These are phyloP conservation scores for Dictyostelium brefeldianum DNA, from an alignment of 78 protist genomes.

Conservation along the genomic window DNA sequence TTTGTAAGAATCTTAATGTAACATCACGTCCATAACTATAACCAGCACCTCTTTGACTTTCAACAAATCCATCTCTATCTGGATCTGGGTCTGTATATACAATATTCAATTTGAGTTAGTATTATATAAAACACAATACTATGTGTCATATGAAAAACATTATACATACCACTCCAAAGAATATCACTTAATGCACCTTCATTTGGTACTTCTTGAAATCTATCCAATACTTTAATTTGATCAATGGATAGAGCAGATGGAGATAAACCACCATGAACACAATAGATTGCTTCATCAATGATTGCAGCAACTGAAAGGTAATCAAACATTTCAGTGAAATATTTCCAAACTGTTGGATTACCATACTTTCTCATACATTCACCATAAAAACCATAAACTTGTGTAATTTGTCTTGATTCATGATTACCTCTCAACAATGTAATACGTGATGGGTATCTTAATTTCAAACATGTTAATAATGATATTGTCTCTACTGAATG, in stretches of 20 bases:
- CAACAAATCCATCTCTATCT: constrained; percentile 78
- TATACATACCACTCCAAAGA: constrained; percentile 66
- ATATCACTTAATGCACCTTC: constrained; percentile 90
- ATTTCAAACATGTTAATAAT: constrained; percentile 70
- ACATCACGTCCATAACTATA: constrained; percentile 95
- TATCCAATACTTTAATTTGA: constrained; percentile 88
- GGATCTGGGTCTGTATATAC: constrained; percentile 62
- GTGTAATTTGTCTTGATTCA: constrained; percentile 97
- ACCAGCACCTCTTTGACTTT: constrained; percentile 94
- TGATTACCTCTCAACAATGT: constrained; percentile 97
- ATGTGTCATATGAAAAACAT: not conserved
- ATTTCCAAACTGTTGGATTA: constrained; percentile 94
- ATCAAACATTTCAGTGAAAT: constrained; percentile 95
- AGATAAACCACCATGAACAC: constrained; percentile 88
- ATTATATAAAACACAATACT: not conserved
- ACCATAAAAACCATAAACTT: constrained; percentile 97
- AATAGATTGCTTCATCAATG: constrained; percentile 87
- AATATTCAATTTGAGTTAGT: not conserved
- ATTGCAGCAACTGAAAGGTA: constrained; percentile 94
- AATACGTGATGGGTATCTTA: constrained; percentile 87
- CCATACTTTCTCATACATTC: constrained; percentile 97
- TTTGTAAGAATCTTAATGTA: constrained; percentile 87
- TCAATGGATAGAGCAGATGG: constrained; percentile 92
- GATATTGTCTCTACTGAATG: constrained; percentile 81
- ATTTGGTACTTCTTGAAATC: constrained; percentile 95